Conservation (phyloP, 2,329 filamentous ascomycete genomes). For the Ilyonectria destructans region DNA sequence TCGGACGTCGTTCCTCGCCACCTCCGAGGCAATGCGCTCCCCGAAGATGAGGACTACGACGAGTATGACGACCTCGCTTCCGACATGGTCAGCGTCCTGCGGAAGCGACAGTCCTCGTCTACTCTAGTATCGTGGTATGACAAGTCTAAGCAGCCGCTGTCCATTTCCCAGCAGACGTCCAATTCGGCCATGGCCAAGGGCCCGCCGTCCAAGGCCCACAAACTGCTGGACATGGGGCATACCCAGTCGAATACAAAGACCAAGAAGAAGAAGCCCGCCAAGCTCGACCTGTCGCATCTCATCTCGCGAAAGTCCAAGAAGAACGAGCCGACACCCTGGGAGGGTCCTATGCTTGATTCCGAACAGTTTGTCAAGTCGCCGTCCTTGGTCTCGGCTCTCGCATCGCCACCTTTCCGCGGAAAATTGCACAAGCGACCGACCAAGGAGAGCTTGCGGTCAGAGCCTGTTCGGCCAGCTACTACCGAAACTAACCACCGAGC, state of each 20-base stretch:
- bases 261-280: slow-evolving; percentile 63
- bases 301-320: slow-evolving; percentile 54
- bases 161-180: slow-evolving; percentile 74
- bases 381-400: slow-evolving; percentile 59
- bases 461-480: slow-evolving; percentile 45
- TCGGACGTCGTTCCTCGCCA: slow-evolving; percentile 48
- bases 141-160: slow-evolving; percentile 68
- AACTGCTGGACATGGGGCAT: slow-evolving; percentile 64
- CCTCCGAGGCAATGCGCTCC: slow-evolving; percentile 34
- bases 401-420: slow-evolving; percentile 49
- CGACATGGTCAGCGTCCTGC: slow-evolving; percentile 61
- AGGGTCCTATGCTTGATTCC: slow-evolving; percentile 53
- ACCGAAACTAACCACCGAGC: slow-evolving; percentile 46
- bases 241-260: slow-evolving; percentile 42
- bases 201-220: slow-evolving; percentile 64
- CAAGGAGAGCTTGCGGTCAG: slow-evolving; percentile 55
- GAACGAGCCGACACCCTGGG: slow-evolving; percentile 53
- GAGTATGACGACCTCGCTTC: slow-evolving; percentile 51
- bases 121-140: slow-evolving; percentile 74
- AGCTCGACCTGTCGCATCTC: slow-evolving; percentile 65
- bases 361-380: slow-evolving; percentile 61
- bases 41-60: slow-evolving; percentile 33
- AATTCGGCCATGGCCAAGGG: slow-evolving; percentile 73
- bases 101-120: slow-evolving; percentile 67
- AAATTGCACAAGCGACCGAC: slow-evolving; percentile 56